These are phyloP conservation scores for Neolentinus lepideus DNA, from an alignment of 1,284 basidiomycete species.

Conservation along the genomic window DNA sequence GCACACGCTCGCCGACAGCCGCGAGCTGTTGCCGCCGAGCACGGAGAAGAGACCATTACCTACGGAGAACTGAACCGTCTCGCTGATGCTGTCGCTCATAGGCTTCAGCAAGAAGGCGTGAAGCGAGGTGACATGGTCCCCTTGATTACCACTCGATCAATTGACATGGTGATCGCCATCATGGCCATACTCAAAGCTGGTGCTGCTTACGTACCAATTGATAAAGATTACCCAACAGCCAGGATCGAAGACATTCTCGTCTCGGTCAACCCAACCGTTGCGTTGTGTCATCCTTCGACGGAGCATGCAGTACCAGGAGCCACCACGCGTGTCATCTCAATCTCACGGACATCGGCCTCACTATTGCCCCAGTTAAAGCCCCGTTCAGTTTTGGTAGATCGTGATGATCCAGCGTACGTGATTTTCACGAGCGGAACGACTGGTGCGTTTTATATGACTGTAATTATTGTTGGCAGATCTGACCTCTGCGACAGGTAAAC, in stretches of 20 bases:
- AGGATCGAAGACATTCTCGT: not conserved
- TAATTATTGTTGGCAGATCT: too few species aligned
- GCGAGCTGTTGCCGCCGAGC: constrained; percentile 40
- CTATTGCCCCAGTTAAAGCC: too few species aligned
- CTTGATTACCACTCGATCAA: not conserved
- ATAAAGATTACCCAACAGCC: not conserved
- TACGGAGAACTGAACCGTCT: constrained; percentile 42
- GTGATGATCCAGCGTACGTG: too few species aligned
- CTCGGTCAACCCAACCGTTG: too few species aligned
- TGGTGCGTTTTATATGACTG: too few species aligned
- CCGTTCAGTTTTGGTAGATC: too few species aligned
- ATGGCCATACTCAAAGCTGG: not conserved
- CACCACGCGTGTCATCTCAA: too few species aligned
- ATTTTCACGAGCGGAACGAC: too few species aligned
- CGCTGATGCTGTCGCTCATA: constrained; percentile 39
- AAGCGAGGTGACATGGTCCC: not conserved
- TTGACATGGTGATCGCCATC: not conserved
- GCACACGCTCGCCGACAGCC: constrained; percentile 33
- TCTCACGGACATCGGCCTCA: too few species aligned
- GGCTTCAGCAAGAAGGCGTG: constrained; percentile 36
- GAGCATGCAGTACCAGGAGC: too few species aligned
- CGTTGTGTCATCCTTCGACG: too few species aligned
- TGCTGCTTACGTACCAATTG: not conserved
- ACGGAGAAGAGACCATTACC: constrained; percentile 38
- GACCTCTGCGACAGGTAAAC: too few species aligned